These are phyloP conservation scores for Candolleomyces aberdarensis DNA, from an alignment of 768 basidiomycete genomes.

Conservation along the genomic window DNA sequence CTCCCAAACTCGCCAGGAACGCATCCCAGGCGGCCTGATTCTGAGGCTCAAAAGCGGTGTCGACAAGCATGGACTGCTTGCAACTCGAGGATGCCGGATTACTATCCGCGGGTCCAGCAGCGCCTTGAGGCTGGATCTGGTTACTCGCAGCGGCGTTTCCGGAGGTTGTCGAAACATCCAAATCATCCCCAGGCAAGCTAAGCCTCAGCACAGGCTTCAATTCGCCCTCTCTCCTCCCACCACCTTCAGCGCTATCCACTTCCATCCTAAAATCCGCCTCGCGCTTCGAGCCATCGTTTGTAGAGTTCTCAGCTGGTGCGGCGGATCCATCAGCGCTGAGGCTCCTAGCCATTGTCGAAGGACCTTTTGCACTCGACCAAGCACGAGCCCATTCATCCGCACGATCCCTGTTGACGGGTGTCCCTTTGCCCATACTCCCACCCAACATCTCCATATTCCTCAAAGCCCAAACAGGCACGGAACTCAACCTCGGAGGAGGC, in stretches of 20 bases:
- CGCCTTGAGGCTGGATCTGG: neutral
- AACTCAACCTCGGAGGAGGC: constrained; percentile 31
- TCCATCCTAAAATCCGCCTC: constrained; percentile 2
- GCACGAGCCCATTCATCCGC: constrained; percentile 25
- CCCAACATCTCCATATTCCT: constrained; percentile 23
- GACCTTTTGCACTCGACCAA: constrained; percentile 1
- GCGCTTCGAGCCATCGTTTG: neutral
- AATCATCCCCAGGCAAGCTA: constrained; percentile 5
- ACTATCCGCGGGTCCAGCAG: neutral
- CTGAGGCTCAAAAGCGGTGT: constrained; percentile 6
- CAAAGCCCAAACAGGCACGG: constrained; percentile 26
- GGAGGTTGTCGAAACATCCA: neutral
- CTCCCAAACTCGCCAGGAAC: constrained; percentile 8
- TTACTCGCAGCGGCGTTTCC: no score
- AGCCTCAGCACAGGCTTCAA: constrained; percentile 7
- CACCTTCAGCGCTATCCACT: constrained; percentile 3
- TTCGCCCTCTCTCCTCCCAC: neutral
- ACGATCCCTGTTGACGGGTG: constrained; percentile 28
- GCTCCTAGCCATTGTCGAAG: neutral
- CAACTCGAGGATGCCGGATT: neutral
- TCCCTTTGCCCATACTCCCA: constrained; percentile 30
- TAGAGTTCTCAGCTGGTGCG: no score
- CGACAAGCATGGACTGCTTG: neutral
- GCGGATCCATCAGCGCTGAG: neutral
- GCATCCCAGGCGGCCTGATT: constrained; percentile 10